Percentiles rank a stretch among this genome's conserved stretches.
These are phyloP conservation scores for Gyrodon lividus DNA, from an alignment of 768 basidiomycete genomes.

Conservation along the genomic window DNA sequence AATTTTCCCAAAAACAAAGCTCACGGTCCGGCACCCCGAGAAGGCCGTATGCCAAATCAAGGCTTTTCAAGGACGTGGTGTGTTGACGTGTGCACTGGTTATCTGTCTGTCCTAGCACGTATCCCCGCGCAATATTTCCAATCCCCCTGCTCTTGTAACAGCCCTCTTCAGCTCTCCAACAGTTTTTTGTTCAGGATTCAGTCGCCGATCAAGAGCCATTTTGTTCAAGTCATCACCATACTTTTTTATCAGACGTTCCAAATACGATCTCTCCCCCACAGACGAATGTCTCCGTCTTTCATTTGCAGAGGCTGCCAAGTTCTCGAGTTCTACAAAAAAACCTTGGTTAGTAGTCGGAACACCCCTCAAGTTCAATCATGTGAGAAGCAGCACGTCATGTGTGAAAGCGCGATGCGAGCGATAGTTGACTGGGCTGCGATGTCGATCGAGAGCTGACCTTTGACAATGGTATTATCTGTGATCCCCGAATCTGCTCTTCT, in stretches of 20 bases:
- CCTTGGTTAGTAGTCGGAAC: slow-evolving; percentile 11
- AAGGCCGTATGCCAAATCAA: not conserved
- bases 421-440: not conserved
- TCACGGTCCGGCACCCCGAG: slow-evolving; percentile 12
- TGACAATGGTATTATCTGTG: slow-evolving; percentile 7
- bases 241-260: slow-evolving; percentile 62
- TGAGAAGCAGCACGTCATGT: not conserved
- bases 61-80: not conserved
- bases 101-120: slow-evolving; percentile 1
- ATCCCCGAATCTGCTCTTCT: not conserved
- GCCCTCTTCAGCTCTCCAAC: slow-evolving; percentile 71
- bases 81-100: not conserved
- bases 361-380: not conserved
- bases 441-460: slow-evolving; percentile 35
- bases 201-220: slow-evolving; percentile 78
- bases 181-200: slow-evolving; percentile 85
- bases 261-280: slow-evolving; percentile 62
- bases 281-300: slow-evolving; percentile 63
- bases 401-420: slow-evolving; percentile 1
- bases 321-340: slow-evolving; percentile 58
- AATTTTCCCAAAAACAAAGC: slow-evolving; percentile 17
- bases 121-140: slow-evolving; percentile 27
- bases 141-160: slow-evolving; percentile 53
- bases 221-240: slow-evolving; percentile 68
- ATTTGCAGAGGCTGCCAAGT: slow-evolving; percentile 48